These are phyloP conservation scores for Colletotrichum coccodes DNA, from an alignment of 2,329 filamentous ascomycete species.

Conservation along the genomic window DNA sequence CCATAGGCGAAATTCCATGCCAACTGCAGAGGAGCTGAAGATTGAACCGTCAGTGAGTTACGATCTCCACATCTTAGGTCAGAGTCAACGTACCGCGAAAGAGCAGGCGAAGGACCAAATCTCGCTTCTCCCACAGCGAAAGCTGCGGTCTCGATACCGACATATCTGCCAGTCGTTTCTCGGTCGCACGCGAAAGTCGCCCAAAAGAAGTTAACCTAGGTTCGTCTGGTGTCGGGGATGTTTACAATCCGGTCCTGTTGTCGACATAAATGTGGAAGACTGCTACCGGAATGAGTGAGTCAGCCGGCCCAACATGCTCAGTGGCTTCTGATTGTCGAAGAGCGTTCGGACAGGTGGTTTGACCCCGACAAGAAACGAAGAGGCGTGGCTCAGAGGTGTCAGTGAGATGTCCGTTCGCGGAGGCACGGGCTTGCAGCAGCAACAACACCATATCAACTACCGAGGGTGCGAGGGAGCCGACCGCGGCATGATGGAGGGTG, in stretches of 20 bases:
- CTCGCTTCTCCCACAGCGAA: constrained; percentile 33
- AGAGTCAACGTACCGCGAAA: constrained; percentile 30
- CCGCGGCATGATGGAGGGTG: constrained; percentile 8
- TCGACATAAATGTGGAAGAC: background rate
- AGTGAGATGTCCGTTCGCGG: constrained; percentile 15
- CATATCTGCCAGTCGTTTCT: background rate
- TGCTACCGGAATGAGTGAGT: background rate
- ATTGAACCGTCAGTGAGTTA: background rate
- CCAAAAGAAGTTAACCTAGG: background rate
- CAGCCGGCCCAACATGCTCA: background rate
- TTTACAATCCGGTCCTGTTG: background rate
- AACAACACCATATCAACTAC: background rate
- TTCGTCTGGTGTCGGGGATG: constrained; percentile 23
- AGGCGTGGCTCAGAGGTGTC: background rate
- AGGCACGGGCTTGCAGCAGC: background rate
- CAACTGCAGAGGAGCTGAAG: constrained; percentile 30
- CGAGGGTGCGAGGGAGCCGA: constrained; percentile 1
- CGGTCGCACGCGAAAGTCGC: background rate
- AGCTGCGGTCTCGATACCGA: constrained; percentile 33
- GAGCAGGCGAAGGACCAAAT: constrained; percentile 27
- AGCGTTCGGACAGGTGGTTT: background rate
- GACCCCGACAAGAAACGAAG: background rate
- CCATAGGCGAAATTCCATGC: constrained; percentile 21
- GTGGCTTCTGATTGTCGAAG: background rate
- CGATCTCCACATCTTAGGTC: background rate